Conservation (phyloP, 495 filamentous ascomycete genomes). For the Penicillium diatomitis region DNA sequence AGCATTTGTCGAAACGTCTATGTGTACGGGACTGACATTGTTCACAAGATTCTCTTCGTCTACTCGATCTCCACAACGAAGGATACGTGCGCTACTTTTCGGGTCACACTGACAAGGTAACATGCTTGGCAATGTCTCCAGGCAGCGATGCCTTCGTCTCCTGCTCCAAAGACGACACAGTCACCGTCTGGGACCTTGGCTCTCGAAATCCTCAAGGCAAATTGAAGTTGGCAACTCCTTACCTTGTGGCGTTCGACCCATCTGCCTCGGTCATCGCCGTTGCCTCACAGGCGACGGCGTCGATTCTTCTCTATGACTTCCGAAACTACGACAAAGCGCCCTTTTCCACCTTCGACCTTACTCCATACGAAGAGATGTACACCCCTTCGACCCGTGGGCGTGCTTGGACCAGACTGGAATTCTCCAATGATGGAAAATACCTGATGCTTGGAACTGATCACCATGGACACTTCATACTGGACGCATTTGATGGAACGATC, state of each 20-base stretch:
- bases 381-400: conserved; percentile 39
- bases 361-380: conserved; percentile 47
- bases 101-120: conserved; percentile 77
- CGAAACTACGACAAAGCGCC: conserved; percentile 87
- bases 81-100: conserved; percentile 90
- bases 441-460: conserved; percentile 74
- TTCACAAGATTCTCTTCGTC: conserved; percentile 63
- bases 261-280: conserved; percentile 86
- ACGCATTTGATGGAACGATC: conserved; percentile 75
- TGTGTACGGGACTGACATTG: conserved; percentile 1
- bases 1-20: background rate
- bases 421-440: conserved; percentile 88
- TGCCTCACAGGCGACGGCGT: conserved; percentile 65
- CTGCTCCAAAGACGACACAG: conserved; percentile 77
- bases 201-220: conserved; percentile 67
- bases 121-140: conserved; percentile 54
- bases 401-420: conserved; percentile 80
- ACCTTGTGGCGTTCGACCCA: conserved; percentile 79
- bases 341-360: conserved; percentile 75
- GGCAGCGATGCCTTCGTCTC: conserved; percentile 85
- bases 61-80: conserved; percentile 91
- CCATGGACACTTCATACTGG: conserved; percentile 75
- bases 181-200: conserved; percentile 74
- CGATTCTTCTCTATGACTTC: conserved; percentile 83
- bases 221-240: conserved; percentile 65